These are phyloP conservation scores for Mallotus repandus DNA, from an alignment of 441 rosid species.

Conservation along the genomic window DNA sequence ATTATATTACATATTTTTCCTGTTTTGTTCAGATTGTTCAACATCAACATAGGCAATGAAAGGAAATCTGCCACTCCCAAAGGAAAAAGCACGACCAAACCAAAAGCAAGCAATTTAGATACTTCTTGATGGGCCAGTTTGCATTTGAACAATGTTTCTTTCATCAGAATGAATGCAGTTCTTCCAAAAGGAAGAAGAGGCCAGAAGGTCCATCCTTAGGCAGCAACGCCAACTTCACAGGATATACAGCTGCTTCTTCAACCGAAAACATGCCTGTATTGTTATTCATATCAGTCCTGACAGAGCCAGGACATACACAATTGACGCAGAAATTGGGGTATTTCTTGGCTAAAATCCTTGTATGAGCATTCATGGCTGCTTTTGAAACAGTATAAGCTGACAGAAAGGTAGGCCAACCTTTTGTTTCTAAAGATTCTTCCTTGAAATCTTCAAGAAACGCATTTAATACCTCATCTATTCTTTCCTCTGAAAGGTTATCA, in stretches of 20 bases:
- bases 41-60: too few species aligned
- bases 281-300: conserved; percentile 26
- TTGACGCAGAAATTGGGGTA: conserved; percentile 29
- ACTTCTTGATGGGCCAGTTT: too few species aligned
- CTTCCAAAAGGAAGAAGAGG: conserved; percentile 27
- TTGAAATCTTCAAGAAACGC: conserved; percentile 29
- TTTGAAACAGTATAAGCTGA: conserved; percentile 29
- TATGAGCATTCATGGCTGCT: conserved; percentile 32
- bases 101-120: too few species aligned
- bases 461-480: conserved; percentile 30
- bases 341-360: conserved; percentile 28
- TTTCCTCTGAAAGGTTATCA: conserved; percentile 29
- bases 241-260: conserved; percentile 35
- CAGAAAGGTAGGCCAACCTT: conserved; percentile 16
- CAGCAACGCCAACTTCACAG: conserved; percentile 24
- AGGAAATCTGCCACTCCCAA: too few species aligned
- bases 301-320: conserved; percentile 30
- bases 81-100: too few species aligned
- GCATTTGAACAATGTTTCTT: background rate
- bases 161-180: conserved; percentile 15
- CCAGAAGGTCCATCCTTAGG: conserved; percentile 33
- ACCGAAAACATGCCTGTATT: conserved; percentile 24
- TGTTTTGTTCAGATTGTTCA: too few species aligned
- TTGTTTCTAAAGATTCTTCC: conserved; percentile 25
- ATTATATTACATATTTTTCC: too few species aligned